phyloP scores from a whole-genome alignment of 345 rosid genomes.

The Citrus hindsii region DNA sequence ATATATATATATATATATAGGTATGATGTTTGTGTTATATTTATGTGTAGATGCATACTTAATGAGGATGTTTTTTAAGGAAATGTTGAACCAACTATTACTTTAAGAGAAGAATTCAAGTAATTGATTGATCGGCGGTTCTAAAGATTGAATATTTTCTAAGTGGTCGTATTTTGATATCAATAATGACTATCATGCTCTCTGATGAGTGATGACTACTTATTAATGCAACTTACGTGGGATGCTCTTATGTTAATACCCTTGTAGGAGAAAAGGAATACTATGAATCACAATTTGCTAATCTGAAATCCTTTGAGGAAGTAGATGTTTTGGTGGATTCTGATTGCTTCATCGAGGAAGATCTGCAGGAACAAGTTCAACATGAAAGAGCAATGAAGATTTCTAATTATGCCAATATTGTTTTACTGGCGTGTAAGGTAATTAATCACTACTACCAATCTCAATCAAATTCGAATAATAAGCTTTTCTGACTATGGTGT shows the following conservation, averaged over 20 bases:
- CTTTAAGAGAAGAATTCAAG: too few species aligned
- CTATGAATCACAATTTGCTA: slow-evolving; percentile 66
- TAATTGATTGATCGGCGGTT: not conserved
- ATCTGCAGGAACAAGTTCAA: slow-evolving; percentile 35
- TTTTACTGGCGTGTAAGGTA: slow-evolving; percentile 74
- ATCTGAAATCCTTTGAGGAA: slow-evolving; percentile 74
- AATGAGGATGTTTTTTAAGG: too few species aligned
- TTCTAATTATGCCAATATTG: slow-evolving; percentile 72
- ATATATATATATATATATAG: not conserved
- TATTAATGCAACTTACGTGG: not conserved
- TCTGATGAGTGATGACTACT: not conserved
- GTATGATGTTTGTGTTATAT: too few species aligned
- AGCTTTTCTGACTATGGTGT: not conserved
- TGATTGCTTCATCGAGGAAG: slow-evolving; percentile 24
- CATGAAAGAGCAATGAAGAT: slow-evolving; percentile 77
- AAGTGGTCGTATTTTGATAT: not conserved
- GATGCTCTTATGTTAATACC: not conserved
- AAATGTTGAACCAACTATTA: too few species aligned
- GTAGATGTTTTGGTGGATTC: slow-evolving; percentile 49
- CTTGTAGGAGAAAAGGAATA: slow-evolving; percentile 64
- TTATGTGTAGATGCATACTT: too few species aligned
- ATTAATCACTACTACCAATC: not conserved
- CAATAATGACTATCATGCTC: not conserved
- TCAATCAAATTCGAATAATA: not conserved
- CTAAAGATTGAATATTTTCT: not conserved